Conservation (phyloP, 2,329 filamentous ascomycete species). For the Sclerotinia glacialis region DNA sequence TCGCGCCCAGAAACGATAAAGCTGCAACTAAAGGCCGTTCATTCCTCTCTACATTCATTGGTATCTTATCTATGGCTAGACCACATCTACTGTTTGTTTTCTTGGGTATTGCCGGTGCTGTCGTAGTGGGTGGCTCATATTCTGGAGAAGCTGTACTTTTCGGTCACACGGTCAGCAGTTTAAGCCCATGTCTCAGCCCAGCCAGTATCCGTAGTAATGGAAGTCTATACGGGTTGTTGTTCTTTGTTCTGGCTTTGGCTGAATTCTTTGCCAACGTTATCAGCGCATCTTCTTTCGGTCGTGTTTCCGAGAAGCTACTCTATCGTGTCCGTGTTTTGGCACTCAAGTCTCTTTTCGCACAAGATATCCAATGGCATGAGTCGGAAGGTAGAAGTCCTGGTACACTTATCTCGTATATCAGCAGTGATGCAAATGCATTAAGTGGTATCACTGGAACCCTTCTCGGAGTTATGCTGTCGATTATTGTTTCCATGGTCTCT, state of each 20-base stretch:
- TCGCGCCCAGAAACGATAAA: neutral
- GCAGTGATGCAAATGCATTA: constrained; percentile 64
- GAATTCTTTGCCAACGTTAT: constrained; percentile 62
- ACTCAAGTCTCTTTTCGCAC: constrained; percentile 60
- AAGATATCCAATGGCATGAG: constrained; percentile 70
- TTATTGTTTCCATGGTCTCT: constrained; percentile 63
- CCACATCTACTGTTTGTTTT: constrained; percentile 10
- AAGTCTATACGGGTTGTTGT: constrained; percentile 43
- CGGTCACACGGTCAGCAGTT: constrained; percentile 49
- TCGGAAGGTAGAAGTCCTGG: constrained; percentile 61
- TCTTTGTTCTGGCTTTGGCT: constrained; percentile 52
- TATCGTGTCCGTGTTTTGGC: constrained; percentile 54
- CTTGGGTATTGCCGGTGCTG: constrained; percentile 26
- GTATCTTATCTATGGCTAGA: constrained; percentile 17
- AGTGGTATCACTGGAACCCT: constrained; percentile 68
- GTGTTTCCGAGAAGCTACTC: constrained; percentile 61
- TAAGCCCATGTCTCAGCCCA: constrained; percentile 48
- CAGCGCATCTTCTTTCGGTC: constrained; percentile 53
- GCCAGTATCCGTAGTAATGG: constrained; percentile 34
- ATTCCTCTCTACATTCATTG: constrained; percentile 9
- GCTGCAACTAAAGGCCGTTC: neutral
- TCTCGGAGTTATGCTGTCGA: constrained; percentile 65
- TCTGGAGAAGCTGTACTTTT: constrained; percentile 56
- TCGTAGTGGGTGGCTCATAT: constrained; percentile 55
- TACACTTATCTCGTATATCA: constrained; percentile 64